Evolutionary conservation across 257 asterid species (phyloP), one percentile per base, ranked within the genome.

Genomic region (Catharanthus roseus): DNA sequence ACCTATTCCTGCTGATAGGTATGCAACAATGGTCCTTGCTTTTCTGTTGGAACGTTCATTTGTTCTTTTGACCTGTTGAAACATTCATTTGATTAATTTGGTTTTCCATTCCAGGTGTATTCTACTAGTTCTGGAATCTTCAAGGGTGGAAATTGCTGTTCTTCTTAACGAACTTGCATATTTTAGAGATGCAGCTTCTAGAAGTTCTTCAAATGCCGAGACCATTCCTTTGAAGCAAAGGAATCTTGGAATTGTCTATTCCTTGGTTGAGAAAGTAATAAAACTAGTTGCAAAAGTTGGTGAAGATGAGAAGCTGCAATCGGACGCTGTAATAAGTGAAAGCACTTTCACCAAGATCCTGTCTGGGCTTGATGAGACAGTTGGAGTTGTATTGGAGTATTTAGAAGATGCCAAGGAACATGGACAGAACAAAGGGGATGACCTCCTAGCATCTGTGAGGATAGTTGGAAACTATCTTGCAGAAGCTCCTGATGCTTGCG

Each of bases 391-490:
- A 74, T 85, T 91, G 72, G 96, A 91, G 79, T 91, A 89, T 84
- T 76, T 93, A 77, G 87, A 81, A 77, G 99, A 93, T 80, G 95
- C 96, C 49, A 93, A 89, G 96, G 96, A 89, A 60, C 98, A 93
- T 69, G 91, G 88, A 49, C 83, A 81, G 75, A 89, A 81, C 78
- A 90, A 85, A 81, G 98, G 98, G 75, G 87, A 89, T 76, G 97
- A 93, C 83, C 93, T 93, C 71, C 82, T 93, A 75, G 98, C 97
- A 34, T 89, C 96, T 23, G 96, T 93, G 64, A 84, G 98, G 77
- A 60, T 93, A 54, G 83, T 89, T 70, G 98, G 96, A 78, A 90
- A 97, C 77, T 93, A 89, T 86, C 97, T 93, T 66, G 96, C 99
- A 70, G 96, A 91, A 81, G 85, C 91, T 21, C 97, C 99, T 55